Base-by-base conservation (phyloP, 1,139 yeast species). In the Geotrichum siamense region DNA sequence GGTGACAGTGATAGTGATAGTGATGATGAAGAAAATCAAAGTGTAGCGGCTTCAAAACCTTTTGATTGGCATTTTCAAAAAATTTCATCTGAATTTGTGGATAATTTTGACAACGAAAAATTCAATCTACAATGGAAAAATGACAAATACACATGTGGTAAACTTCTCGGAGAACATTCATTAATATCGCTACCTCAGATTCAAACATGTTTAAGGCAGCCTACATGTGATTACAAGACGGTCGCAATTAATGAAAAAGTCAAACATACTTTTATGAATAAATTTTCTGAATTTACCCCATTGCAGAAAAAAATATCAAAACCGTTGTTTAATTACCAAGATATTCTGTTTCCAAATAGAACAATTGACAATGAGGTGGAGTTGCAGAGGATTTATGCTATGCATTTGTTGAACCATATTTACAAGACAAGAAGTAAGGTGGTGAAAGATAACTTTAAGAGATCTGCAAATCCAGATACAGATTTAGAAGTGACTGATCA, bases 361-460 rank as follows among this genome's bases (percentile, higher is more conserved):
- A 65, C 69, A 0, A 61, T 64, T 47, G 59, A 60, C 1, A 64
- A 71, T 13, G 72, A 68, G 41, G 53, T 60, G 1, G 71, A 72
- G 36, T 75, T 87, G 55, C 77, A 80, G 54, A 76, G 75, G 48
- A 63, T 85, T 22, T 85, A 84, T 59, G 63, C 74, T 0, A 57
- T 84, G 50, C 98, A 91, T 65, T 74, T 78, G 2, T 62, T 87
- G 47, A 91, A 91, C 56, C 98, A 91, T 60, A 67, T 91, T 25
- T 77, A 72, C 64, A 87, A 87, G 63, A 85, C 97, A 0, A 74
- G 96, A 59, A 96, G 87, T 60, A 68, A 80, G 23, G 75, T 89
- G 19, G 57, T 89, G 53, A 83, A 82, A 59, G 82, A 91, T 62
- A 84, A 81, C 52, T 73, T 74, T 37, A 79, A 76, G 55, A 63